A percentile compares a stretch with the other conserved stretches of the same genome.
phyloP scores from a whole-genome alignment of 805 yeast species.

The Lipomyces orientalis region DNA sequence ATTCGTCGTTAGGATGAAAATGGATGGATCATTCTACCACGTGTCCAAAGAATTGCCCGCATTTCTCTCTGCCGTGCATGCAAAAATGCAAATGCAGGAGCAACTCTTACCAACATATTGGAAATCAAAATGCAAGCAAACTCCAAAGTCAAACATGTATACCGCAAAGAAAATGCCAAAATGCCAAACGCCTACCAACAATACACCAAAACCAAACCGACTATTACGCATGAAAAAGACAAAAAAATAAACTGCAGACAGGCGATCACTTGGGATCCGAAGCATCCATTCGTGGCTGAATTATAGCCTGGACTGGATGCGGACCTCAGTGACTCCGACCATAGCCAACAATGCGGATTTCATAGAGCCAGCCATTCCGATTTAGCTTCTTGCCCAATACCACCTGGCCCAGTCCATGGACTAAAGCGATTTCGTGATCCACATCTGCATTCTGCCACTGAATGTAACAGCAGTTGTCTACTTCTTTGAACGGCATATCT shows the following conservation, averaged over 20 bases:
- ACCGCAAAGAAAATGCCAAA: background rate
- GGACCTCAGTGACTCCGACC: background rate
- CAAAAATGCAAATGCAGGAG: background rate
- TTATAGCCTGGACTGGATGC: background rate
- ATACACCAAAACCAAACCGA: background rate
- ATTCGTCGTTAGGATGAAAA: slow-evolving; percentile 7
- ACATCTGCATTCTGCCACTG: background rate
- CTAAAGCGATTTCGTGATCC: background rate
- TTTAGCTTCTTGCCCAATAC: background rate
- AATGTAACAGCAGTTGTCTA: background rate
- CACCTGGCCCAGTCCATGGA: background rate
- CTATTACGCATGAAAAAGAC: background rate
- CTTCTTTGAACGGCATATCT: background rate
- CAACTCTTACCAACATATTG: background rate
- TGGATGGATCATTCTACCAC: slow-evolving; percentile 2
- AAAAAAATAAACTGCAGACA: background rate
- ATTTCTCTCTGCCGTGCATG: slow-evolving; percentile 6
- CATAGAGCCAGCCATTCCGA: slow-evolving; percentile 1
- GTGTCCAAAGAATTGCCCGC: background rate
- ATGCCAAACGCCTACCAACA: background rate
- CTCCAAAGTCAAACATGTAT: background rate
- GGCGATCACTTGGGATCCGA: background rate
- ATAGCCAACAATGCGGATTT: background rate
- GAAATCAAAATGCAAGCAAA: background rate
- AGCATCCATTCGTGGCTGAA: background rate